Conservation (phyloP, 768 basidiomycete genomes). For the Guyanaporus albipodus region DNA sequence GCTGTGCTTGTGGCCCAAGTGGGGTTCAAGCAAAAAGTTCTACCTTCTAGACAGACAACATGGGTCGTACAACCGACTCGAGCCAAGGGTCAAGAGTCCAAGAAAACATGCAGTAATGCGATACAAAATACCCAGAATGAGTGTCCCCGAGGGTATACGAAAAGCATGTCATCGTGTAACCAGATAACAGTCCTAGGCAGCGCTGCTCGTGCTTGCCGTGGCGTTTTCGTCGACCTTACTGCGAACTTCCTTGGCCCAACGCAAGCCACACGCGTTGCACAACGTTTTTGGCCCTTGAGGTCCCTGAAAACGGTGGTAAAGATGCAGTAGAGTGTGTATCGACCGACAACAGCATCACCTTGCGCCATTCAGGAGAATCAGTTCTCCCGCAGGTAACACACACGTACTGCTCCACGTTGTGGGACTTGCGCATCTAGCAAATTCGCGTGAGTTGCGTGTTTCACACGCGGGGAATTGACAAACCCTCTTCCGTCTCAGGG, state of each 20-base stretch:
- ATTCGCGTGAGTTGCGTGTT: slow-evolving; percentile 1
- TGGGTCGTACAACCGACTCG: slow-evolving; percentile 8
- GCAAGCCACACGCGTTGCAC: slow-evolving; percentile 92
- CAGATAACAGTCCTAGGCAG: slow-evolving; percentile 14
- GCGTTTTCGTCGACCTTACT: slow-evolving; percentile 36
- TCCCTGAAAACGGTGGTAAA: slow-evolving; percentile 48
- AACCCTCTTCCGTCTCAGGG: slow-evolving; percentile 63
- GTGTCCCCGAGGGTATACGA: slow-evolving; percentile 5
- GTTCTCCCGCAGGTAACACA: slow-evolving; percentile 93
- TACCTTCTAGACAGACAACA: slow-evolving; percentile 6
- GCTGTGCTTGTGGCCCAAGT: slow-evolving; percentile 11
- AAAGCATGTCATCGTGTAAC: not conserved
- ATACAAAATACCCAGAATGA: not conserved
- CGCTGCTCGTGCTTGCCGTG: slow-evolving; percentile 20
- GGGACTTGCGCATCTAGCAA: slow-evolving; percentile 35
- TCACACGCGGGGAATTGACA: not conserved
- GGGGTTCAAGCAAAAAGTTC: slow-evolving; percentile 7
- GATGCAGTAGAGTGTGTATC: slow-evolving; percentile 14
- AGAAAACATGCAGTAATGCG: slow-evolving; percentile 12
- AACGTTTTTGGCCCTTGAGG: slow-evolving; percentile 95
- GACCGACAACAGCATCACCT: slow-evolving; percentile 39
- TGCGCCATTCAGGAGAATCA: slow-evolving; percentile 97
- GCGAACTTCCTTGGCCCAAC: slow-evolving; percentile 82
- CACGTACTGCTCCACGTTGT: slow-evolving; percentile 66
- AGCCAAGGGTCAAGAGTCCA: slow-evolving; percentile 12